Base-by-base conservation (phyloP, 129 eudicot genomes). In the Chrysanthemum lavandulifolium region DNA sequence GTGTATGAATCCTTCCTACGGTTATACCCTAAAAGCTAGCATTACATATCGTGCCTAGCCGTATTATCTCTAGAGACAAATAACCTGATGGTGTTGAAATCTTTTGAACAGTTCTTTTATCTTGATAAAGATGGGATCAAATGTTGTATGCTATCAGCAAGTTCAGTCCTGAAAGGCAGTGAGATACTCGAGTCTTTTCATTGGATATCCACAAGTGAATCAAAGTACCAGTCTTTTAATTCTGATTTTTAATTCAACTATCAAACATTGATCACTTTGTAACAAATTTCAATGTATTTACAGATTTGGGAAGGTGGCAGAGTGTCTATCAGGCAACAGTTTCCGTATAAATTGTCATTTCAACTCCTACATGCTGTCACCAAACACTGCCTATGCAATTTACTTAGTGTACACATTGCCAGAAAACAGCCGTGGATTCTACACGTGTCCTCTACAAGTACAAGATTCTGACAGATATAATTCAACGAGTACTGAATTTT, bases 261-360 rank as follows among this genome's bases (percentile, higher is more conserved):
- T 40, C 10, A n/a, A 15, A n/a, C 55, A 63, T 2, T 25, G 21
- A 49, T 48, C 71, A 67, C 2, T 25, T 15, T 55, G 10, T 13
- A 1, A 36, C 47, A 13, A 19, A 23, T n/a, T 8, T 13, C 12
- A 1, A 40, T 40, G 48, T 10, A 6, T 21, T 23, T 72, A 47
- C 67, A 72, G 76, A 60, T 72, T 72, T 59, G 76, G 61, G 19
- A 55, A 71, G 59, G 76, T 72, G 48, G 76, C 58, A 13, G 76
- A 58, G 48, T 72, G 68, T 23, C 27, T 40, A 58, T 72, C 59
- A 7, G 67, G 76, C 58, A 58, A 45, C 25, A 67, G 47, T 0
- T 43, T 72, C 13, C 45, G 10, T 72, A 72, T 72, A 45, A 72
- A 10, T n/a, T 45, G 23, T 19, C 33, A 72, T 59, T 45, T 60